Evolutionary conservation across 2,329 filamentous ascomycete genomes (phyloP), one percentile per base, ranked within the genome.

Genomic region (Metarhizium guizhouense): DNA sequence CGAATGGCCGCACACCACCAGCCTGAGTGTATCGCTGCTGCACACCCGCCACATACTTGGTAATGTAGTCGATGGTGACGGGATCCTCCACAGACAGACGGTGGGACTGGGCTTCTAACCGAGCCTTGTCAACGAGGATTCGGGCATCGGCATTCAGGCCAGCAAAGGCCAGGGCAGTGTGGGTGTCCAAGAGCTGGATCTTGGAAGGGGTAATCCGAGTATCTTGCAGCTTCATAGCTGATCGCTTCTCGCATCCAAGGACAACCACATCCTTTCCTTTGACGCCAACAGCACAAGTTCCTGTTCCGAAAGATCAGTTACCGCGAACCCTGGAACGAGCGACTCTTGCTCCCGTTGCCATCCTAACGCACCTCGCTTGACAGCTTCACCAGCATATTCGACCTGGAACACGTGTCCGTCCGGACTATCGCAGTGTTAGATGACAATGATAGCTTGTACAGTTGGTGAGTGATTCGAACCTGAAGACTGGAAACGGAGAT

Each of bases 381-480:
- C 94, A 64, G 94, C 94, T 78, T 99, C 94, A 64, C 95, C 88
- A 56, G 94, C 94, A 83, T 99, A 99, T 82, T 99, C 94, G 68
- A 99, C 94, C 76, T 99, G 94, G 78, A 99, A 99, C 68, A 99
- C 94, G 79, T 99, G 94, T 75, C 94, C 94, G 77, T 99, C 94
- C 68, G 94, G 94, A 83, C 93, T 97, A 69, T 51, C 56, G 20
- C 51, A 51, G n/a, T 43, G 70, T 86, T 73, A 85, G 77, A 65
- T 14, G n/a, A 61, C 11, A 11, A 32, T 10, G 2, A 10, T 16
- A 8, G 38, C 7, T 42, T 34, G 25, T 13, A 7, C n/a, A 53
- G 47, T 54, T 36, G 53, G 48, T 43, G 48, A 25, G 36, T 49
- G 16, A 13, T 48, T 47, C 62, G 52, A 76, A 90, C 87, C 87